Percentiles rank a stretch among this genome's conserved stretches.
Evolutionary conservation across 2,329 filamentous ascomycete genomes (phyloP).

Genomic region (Talaromyces albobiverticillius): DNA sequence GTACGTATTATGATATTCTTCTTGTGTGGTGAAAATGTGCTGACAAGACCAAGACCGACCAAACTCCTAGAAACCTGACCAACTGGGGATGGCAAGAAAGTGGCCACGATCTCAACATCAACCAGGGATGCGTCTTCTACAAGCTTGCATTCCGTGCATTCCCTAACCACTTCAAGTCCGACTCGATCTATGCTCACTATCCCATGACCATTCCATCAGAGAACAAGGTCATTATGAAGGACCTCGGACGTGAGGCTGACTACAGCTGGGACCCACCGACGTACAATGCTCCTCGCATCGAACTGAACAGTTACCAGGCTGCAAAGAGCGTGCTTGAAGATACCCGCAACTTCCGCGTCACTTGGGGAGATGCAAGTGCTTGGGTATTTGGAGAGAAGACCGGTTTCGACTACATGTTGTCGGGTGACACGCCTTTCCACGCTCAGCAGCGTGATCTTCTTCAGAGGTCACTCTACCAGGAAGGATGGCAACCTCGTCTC

Average conservation of each 20-base stretch:
- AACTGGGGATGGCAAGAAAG: slow-evolving; percentile 81
- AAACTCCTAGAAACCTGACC: slow-evolving; percentile 69
- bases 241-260: slow-evolving; percentile 63
- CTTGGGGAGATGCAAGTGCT: slow-evolving; percentile 63
- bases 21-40: not conserved
- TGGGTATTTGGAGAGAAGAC: slow-evolving; percentile 58
- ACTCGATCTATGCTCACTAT: slow-evolving; percentile 80
- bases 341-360: slow-evolving; percentile 60
- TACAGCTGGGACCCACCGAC: slow-evolving; percentile 68
- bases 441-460: slow-evolving; percentile 53
- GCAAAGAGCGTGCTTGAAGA: slow-evolving; percentile 62
- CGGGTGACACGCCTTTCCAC: slow-evolving; percentile 50
- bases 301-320: slow-evolving; percentile 60
- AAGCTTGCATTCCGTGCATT: slow-evolving; percentile 79
- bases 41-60: slow-evolving; percentile 52
- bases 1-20: slow-evolving; percentile 16
- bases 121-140: slow-evolving; percentile 81
- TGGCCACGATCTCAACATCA: slow-evolving; percentile 68
- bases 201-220: slow-evolving; percentile 69
- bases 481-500: slow-evolving; percentile 61
- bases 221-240: slow-evolving; percentile 67
- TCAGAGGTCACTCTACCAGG: slow-evolving; percentile 58
- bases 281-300: slow-evolving; percentile 49
- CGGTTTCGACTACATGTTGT: slow-evolving; percentile 57
- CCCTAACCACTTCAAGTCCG: slow-evolving; percentile 71